Percentiles rank a stretch among this genome's conserved stretches.
phyloP scores from a whole-genome alignment of 768 basidiomycete species.

The Asterophora lycoperdoides region DNA sequence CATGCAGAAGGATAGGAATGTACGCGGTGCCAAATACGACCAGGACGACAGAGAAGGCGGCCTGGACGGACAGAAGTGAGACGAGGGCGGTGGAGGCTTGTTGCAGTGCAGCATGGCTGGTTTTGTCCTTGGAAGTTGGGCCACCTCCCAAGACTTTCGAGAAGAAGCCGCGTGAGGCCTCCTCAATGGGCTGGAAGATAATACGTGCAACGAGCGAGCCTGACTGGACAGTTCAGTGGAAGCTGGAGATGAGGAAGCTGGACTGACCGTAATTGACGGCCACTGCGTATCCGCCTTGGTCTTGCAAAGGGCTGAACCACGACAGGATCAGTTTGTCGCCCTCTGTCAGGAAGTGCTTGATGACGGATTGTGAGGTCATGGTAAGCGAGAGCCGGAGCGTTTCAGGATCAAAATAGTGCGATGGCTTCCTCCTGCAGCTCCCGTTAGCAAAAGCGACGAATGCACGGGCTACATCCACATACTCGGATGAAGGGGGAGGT shows the following conservation, averaged over 20 bases:
- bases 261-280: slow-evolving; percentile 89
- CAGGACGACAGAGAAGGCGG: slow-evolving; percentile 63
- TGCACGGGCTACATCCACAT: background rate
- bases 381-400: slow-evolving; percentile 65
- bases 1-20: slow-evolving; percentile 59
- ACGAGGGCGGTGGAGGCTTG: slow-evolving; percentile 50
- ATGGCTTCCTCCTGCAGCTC: slow-evolving; percentile 9
- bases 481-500: slow-evolving; percentile 15
- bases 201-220: slow-evolving; percentile 92
- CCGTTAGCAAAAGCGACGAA: background rate
- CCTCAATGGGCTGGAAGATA: slow-evolving; percentile 93
- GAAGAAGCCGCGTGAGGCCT: slow-evolving; percentile 86
- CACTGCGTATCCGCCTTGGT: slow-evolving; percentile 94
- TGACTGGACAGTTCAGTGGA: slow-evolving; percentile 25
- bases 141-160: slow-evolving; percentile 50
- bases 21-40: slow-evolving; percentile 73
- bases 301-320: slow-evolving; percentile 73
- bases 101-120: slow-evolving; percentile 20
- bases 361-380: slow-evolving; percentile 83
- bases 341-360: slow-evolving; percentile 95
- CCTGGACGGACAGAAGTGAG: slow-evolving; percentile 63
- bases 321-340: slow-evolving; percentile 91
- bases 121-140: slow-evolving; percentile 11
- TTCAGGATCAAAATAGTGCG: slow-evolving; percentile 29
- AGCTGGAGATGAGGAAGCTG: background rate